Percentiles rank a stretch among this genome's conserved stretches.
These are phyloP conservation scores for Albatrellus ellisii DNA, from an alignment of 768 basidiomycete genomes.

Conservation along the genomic window DNA sequence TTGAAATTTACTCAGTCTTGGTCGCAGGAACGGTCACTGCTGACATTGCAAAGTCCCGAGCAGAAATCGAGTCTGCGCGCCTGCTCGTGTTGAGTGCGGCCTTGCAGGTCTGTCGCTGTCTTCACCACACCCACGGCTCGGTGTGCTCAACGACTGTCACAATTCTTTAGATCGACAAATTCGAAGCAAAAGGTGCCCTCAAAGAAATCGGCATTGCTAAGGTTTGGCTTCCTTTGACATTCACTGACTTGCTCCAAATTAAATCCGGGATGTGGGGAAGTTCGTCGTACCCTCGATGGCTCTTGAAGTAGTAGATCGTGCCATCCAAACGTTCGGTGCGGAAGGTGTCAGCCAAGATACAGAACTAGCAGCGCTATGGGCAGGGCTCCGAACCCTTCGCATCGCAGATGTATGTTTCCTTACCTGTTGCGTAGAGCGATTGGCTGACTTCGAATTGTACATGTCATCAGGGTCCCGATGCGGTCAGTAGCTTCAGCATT, in stretches of 20 bases:
- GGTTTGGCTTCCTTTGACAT: slow-evolving; percentile 29
- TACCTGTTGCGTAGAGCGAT: neutral
- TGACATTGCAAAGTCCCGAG: slow-evolving; percentile 84
- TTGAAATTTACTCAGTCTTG: neutral
- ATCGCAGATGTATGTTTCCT: slow-evolving; percentile 59
- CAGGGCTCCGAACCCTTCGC: slow-evolving; percentile 74
- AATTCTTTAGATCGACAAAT: slow-evolving; percentile 76
- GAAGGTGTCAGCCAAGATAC: slow-evolving; percentile 91
- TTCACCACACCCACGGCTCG: neutral
- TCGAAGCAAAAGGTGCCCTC: slow-evolving; percentile 85
- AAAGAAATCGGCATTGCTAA: slow-evolving; percentile 98
- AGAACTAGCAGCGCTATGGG: slow-evolving; percentile 65
- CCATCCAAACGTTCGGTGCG: slow-evolving; percentile 93
- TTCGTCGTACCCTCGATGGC: slow-evolving; percentile 93
- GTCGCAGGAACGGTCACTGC: slow-evolving; percentile 68
- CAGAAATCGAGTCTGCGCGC: slow-evolving; percentile 83
- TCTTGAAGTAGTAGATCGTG: slow-evolving; percentile 78
- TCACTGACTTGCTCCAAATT: neutral
- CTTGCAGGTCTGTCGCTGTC: slow-evolving; percentile 38
- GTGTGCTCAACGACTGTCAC: neutral
- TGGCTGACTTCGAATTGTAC: slow-evolving; percentile 4
- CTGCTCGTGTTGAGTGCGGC: slow-evolving; percentile 90
- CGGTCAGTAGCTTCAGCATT: slow-evolving; percentile 33
- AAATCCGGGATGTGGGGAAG: slow-evolving; percentile 25
- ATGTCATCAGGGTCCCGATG: slow-evolving; percentile 56